These are phyloP conservation scores for Thuja plicata DNA, from an alignment of 83 land plant genomes.

Conservation along the genomic window DNA sequence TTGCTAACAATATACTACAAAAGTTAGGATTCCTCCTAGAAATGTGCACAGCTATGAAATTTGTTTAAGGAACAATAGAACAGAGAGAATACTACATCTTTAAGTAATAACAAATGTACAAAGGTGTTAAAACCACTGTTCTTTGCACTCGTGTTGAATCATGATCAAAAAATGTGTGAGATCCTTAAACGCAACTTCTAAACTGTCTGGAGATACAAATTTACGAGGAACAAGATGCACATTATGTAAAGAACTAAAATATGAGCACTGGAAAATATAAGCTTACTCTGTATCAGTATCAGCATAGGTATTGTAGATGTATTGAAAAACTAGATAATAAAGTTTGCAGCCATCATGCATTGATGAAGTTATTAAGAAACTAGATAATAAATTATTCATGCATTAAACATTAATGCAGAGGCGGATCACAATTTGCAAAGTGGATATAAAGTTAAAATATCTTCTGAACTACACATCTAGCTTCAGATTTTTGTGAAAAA, in stretches of 20 bases:
- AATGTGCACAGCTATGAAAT: not conserved
- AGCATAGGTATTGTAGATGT: not conserved
- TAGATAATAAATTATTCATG: not conserved
- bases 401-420: not conserved
- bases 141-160: not conserved
- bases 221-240: not conserved
- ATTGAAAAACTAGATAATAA: not conserved
- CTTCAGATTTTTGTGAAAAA: not conserved
- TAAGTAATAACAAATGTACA: not conserved
- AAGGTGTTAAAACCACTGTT: not conserved
- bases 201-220: not conserved
- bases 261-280: not conserved
- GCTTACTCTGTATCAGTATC: not conserved
- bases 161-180: not conserved
- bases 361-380: not conserved
- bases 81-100: not conserved
- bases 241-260: not conserved
- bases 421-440: not conserved
- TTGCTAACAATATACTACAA: not conserved
- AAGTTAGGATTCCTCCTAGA: not conserved
- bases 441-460: not conserved
- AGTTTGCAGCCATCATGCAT: not conserved
- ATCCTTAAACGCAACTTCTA: not conserved
- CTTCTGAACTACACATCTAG: not conserved
- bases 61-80: not conserved